Evolutionary conservation across 2,329 filamentous ascomycete species (phyloP).

Genomic region (Hypoxylon rubiginosum): DNA sequence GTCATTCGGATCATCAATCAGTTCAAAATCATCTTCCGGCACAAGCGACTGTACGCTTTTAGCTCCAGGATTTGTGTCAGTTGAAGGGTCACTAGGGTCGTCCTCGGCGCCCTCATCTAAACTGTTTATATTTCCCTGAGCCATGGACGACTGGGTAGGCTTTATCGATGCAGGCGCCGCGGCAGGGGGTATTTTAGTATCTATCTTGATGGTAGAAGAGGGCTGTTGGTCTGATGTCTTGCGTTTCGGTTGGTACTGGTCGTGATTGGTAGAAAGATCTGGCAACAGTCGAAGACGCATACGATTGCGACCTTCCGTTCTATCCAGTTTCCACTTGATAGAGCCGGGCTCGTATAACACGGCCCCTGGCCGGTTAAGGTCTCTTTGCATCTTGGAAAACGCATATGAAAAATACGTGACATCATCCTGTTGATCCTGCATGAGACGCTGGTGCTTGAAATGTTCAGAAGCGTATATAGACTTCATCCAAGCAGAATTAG

Average conservation of each 20-base stretch:
- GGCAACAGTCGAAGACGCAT: slow-evolving; percentile 92
- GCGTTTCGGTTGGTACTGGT: slow-evolving; percentile 87
- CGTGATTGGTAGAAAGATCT: slow-evolving; percentile 76
- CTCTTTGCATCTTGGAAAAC: slow-evolving; percentile 82
- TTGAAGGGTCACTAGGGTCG: slow-evolving; percentile 25
- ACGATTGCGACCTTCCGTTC: slow-evolving; percentile 94
- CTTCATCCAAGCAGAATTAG: slow-evolving; percentile 91
- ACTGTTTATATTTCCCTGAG: slow-evolving; percentile 40
- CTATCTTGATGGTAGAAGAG: slow-evolving; percentile 55
- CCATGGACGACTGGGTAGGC: slow-evolving; percentile 35
- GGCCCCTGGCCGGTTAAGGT: slow-evolving; percentile 83
- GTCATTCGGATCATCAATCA: slow-evolving; percentile 93
- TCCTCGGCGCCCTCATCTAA: slow-evolving; percentile 40
- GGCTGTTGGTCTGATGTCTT: slow-evolving; percentile 65
- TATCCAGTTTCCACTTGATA: slow-evolving; percentile 90
- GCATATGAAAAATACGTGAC: slow-evolving; percentile 80
- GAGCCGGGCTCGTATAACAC: slow-evolving; percentile 77
- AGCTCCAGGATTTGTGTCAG: slow-evolving; percentile 47
- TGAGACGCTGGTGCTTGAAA: slow-evolving; percentile 86
- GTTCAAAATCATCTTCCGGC: slow-evolving; percentile 92
- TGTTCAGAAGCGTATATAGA: slow-evolving; percentile 95
- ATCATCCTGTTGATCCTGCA: slow-evolving; percentile 96
- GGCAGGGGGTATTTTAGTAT: slow-evolving; percentile 30
- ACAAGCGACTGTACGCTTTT: slow-evolving; percentile 52
- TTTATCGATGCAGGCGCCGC: slow-evolving; percentile 35